A percentile compares a stretch with the other conserved stretches of the same genome.
These are phyloP conservation scores for Ustilago cynodontis DNA, from an alignment of 1,284 basidiomycete species.

Conservation along the genomic window DNA sequence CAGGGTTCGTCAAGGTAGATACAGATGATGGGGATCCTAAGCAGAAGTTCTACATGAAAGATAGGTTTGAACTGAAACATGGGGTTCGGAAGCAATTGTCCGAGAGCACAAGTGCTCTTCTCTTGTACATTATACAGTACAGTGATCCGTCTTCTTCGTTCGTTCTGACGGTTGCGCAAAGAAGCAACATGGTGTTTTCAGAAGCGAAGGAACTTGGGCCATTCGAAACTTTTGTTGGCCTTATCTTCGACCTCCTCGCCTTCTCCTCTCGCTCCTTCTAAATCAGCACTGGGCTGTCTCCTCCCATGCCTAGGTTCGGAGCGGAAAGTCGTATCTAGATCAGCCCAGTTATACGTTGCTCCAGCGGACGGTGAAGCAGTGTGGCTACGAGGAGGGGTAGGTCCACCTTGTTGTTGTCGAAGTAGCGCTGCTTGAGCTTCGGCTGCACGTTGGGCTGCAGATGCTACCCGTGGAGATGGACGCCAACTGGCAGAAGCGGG, in stretches of 20 bases:
- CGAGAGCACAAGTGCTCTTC: not conserved
- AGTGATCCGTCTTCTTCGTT: not conserved
- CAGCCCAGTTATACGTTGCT: slow-evolving; percentile 33
- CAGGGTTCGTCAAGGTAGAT: not conserved
- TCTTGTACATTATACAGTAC: not conserved
- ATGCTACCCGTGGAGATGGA: slow-evolving; percentile 40
- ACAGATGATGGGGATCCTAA: not conserved
- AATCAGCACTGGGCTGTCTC: slow-evolving; percentile 3
- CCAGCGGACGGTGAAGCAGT: slow-evolving; percentile 20
- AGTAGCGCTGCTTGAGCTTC: slow-evolving; percentile 30
- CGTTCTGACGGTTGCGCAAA: not conserved
- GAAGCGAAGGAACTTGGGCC: slow-evolving; percentile 49
- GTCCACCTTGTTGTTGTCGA: slow-evolving; percentile 15
- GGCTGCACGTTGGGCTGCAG: slow-evolving; percentile 35
- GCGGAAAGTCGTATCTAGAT: slow-evolving; percentile 21
- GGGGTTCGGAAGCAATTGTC: not conserved
- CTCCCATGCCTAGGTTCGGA: not conserved
- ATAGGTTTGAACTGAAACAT: not conserved
- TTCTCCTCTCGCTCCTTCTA: slow-evolving; percentile 11
- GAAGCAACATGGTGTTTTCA: not conserved
- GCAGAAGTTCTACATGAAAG: not conserved
- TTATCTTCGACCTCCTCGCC: not conserved
- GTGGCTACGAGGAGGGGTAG: slow-evolving; percentile 25
- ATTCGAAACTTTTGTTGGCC: slow-evolving; percentile 31
- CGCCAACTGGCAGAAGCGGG: slow-evolving; percentile 47